phyloP scores from a whole-genome alignment of 2,329 filamentous ascomycete genomes.

The Colletotrichum sp. region DNA sequence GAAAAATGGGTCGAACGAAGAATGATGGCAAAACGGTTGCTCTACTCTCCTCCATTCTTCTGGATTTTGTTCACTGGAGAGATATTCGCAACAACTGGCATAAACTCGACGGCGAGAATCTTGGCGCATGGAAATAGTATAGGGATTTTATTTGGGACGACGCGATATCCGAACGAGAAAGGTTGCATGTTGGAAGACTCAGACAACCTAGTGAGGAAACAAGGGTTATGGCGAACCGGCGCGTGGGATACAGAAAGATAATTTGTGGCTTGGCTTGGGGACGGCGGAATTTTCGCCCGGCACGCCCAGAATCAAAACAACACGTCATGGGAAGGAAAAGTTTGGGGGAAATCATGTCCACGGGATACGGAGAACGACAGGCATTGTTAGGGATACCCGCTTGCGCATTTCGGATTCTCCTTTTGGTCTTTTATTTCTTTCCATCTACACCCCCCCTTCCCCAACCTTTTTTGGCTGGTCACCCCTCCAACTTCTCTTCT shows the following conservation, averaged over 20 bases:
- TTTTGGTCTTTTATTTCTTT: slow-evolving; percentile 21
- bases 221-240: slow-evolving; percentile 11
- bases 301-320: not conserved
- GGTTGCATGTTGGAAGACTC: not conserved
- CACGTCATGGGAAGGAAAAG: slow-evolving; percentile 12
- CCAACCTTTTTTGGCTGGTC: not conserved
- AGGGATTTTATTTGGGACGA: not conserved
- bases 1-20: not conserved
- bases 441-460: not conserved
- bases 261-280: not conserved
- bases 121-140: not conserved
- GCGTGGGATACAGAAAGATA: slow-evolving; percentile 2
- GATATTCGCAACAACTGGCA: not conserved
- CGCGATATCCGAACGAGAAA: not conserved
- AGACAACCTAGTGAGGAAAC: not conserved
- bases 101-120: not conserved
- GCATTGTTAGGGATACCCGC: slow-evolving; percentile 21
- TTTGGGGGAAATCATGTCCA: not conserved
- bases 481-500: slow-evolving; percentile 8
- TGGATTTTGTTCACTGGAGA: not conserved
- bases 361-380: slow-evolving; percentile 6
- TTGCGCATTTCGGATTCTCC: not conserved
- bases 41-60: not conserved
- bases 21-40: not conserved
- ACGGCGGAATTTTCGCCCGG: not conserved